Conservation (phyloP, 352 stramenopile genomes). For the Saprolegnia diclina region DNA sequence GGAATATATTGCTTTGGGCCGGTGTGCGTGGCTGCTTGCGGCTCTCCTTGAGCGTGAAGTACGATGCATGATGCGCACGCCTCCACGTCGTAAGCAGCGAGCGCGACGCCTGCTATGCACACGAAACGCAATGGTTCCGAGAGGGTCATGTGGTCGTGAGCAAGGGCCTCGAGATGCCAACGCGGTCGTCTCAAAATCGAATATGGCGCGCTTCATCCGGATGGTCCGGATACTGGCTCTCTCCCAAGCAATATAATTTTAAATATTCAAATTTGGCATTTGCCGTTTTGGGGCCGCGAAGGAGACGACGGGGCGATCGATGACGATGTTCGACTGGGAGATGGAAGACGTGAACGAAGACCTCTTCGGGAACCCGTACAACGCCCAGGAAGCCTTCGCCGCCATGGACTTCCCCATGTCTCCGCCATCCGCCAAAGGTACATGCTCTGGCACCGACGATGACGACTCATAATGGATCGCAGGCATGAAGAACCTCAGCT, state of each 20-base stretch:
- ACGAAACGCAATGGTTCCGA: too few species aligned
- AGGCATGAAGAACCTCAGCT: conserved; percentile 9
- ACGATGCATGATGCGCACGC: too few species aligned
- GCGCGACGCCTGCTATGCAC: too few species aligned
- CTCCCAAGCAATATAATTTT: not conserved
- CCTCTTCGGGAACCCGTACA: conserved; percentile 10
- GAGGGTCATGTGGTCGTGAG: too few species aligned
- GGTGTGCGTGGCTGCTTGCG: too few species aligned
- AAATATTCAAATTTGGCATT: conserved; percentile 22
- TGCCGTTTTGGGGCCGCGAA: not conserved
- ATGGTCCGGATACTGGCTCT: not conserved
- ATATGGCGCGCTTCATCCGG: too few species aligned
- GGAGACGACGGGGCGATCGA: not conserved
- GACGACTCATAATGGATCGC: not conserved
- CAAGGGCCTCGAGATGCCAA: too few species aligned
- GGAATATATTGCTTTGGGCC: too few species aligned
- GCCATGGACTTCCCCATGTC: conserved; percentile 16
- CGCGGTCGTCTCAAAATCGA: too few species aligned
- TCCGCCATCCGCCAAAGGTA: conserved; percentile 7
- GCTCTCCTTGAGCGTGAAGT: too few species aligned
- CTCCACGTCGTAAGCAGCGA: too few species aligned
- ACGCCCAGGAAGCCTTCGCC: not conserved
- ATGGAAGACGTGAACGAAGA: conserved; percentile 22
- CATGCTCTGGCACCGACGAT: not conserved
- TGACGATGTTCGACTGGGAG: conserved; percentile 13